phyloP scores from a whole-genome alignment of 2,329 filamentous ascomycete species.

The Botrytis galanthina region DNA sequence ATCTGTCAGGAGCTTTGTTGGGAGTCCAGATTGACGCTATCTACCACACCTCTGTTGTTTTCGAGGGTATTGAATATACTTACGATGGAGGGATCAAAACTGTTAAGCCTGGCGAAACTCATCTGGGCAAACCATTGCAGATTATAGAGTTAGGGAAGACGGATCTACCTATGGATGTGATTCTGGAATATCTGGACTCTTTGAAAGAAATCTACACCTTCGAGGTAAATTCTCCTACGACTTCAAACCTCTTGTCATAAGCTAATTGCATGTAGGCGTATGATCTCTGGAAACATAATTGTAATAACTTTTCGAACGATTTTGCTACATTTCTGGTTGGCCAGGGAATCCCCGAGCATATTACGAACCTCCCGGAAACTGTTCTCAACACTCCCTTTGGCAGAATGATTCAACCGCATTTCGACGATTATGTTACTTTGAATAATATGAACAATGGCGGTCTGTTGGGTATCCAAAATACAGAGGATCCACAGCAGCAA shows the following conservation, averaged over 20 bases:
- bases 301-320: slow-evolving; percentile 96
- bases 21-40: slow-evolving; percentile 81
- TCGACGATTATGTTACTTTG: slow-evolving; percentile 60
- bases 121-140: slow-evolving; percentile 82
- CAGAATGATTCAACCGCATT: slow-evolving; percentile 78
- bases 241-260: neutral
- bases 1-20: slow-evolving; percentile 50
- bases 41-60: slow-evolving; percentile 89
- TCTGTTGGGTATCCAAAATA: slow-evolving; percentile 33
- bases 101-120: slow-evolving; percentile 76
- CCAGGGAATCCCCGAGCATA: slow-evolving; percentile 82
- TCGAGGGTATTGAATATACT: slow-evolving; percentile 82
- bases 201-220: slow-evolving; percentile 78
- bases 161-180: slow-evolving; percentile 73
- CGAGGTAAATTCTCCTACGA: slow-evolving; percentile 50
- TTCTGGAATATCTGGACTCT: slow-evolving; percentile 85
- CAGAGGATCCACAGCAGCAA: slow-evolving; percentile 21
- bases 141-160: slow-evolving; percentile 72
- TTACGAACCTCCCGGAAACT: slow-evolving; percentile 77
- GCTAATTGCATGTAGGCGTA: slow-evolving; percentile 60
- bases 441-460: slow-evolving; percentile 56
- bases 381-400: slow-evolving; percentile 87
- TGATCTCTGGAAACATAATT: slow-evolving; percentile 87
- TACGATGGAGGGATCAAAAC: slow-evolving; percentile 86
- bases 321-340: slow-evolving; percentile 87